A percentile compares a stretch with the other conserved stretches of the same genome.
phyloP scores from a whole-genome alignment of 345 rosid species.

The Eucalyptus cladocalyx region DNA sequence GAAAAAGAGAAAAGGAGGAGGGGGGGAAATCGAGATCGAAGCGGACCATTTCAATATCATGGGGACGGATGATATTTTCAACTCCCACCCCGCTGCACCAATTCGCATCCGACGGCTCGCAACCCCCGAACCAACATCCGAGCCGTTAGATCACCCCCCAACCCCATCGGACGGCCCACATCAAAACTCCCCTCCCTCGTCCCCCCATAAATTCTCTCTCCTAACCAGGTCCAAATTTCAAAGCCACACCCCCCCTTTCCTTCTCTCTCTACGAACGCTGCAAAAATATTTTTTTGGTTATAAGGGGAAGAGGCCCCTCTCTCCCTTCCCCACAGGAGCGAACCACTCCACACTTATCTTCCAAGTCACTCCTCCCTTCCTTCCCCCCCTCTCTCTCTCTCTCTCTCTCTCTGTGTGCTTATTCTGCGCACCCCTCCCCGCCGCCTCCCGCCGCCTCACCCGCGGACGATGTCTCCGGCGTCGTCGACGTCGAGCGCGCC shows the following conservation, averaged over 20 bases:
- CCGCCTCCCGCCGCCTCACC: constrained; percentile 9
- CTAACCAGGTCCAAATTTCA: background rate
- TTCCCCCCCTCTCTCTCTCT: background rate
- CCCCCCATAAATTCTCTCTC: background rate
- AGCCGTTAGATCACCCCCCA: background rate
- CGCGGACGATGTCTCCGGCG: constrained; percentile 35
- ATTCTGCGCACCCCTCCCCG: constrained; percentile 6
- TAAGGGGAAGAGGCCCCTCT: background rate
- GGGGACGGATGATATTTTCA: background rate
- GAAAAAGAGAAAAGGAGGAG: background rate
- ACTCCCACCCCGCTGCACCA: background rate
- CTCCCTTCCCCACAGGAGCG: background rate
- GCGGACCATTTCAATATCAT: background rate
- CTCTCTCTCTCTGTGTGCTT: constrained; percentile 4
- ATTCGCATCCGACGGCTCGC: background rate
- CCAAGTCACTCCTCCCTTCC: background rate
- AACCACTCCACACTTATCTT: background rate
- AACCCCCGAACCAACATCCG: constrained; percentile 23
- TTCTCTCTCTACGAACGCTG: background rate
- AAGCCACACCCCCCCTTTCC: background rate
- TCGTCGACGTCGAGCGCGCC: background rate
- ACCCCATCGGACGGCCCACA: constrained; percentile 30
- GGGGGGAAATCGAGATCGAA: background rate
- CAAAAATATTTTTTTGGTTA: background rate
- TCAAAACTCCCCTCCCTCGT: constrained; percentile 26